phyloP scores from a whole-genome alignment of 2,329 filamentous ascomycete species.

The Fusarium odoratissimum region DNA sequence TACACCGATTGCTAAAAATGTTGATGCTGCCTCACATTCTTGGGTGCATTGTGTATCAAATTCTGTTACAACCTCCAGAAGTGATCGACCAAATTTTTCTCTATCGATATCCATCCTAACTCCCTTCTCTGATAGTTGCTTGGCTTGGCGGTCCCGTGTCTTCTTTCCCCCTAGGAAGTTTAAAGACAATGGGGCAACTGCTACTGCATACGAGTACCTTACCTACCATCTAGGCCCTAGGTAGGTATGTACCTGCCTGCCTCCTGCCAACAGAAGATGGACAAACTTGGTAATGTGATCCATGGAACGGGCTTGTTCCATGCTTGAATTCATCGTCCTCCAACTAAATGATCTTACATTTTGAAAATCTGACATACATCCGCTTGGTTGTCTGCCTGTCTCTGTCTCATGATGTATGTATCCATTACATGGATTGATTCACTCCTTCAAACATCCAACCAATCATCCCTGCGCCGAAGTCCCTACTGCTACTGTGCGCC shows the following conservation, averaged over 20 bases:
- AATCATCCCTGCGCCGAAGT: constrained; percentile 29
- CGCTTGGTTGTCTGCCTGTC: constrained; percentile 12
- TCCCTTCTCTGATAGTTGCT: constrained; percentile 26
- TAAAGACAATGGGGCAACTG: constrained; percentile 14
- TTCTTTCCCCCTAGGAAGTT: constrained; percentile 3
- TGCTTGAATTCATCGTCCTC: constrained; percentile 3
- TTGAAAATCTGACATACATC: constrained; percentile 28
- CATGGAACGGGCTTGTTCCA: neutral
- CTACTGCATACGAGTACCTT: constrained; percentile 6
- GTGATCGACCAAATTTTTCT: constrained; percentile 22
- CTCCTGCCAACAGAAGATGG: neutral
- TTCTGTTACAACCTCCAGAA: constrained; percentile 1
- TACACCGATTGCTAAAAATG: neutral
- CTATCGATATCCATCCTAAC: constrained; percentile 4
- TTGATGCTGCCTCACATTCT: neutral
- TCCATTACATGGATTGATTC: constrained; percentile 27
- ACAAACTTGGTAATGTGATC: neutral
- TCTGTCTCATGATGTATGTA: constrained; percentile 36
- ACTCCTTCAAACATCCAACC: constrained; percentile 25
- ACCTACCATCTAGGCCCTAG: neutral
- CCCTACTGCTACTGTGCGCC: constrained; percentile 12
- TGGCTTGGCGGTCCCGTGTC: constrained; percentile 26
- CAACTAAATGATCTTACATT: constrained; percentile 3
- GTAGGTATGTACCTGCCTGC: neutral
- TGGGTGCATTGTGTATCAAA: constrained; percentile 7